Evolutionary conservation across 1,284 basidiomycete genomes (phyloP).

Genomic region (Ustilago trichophora): DNA sequence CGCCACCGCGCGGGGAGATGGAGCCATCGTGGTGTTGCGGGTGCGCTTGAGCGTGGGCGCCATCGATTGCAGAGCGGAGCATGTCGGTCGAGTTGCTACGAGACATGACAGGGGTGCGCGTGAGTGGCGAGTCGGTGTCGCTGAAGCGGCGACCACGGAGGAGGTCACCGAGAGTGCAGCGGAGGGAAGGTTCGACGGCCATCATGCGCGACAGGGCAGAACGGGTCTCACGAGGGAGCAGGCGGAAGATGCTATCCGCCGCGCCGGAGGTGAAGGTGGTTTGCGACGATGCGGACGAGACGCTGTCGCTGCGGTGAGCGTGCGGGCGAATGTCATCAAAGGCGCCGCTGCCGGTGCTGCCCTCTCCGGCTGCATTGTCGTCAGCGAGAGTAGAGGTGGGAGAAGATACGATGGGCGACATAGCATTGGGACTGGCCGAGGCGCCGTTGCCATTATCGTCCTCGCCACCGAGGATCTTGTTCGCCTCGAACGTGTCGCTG

Average conservation of each 20-base stretch:
- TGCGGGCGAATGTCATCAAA: slow-evolving; percentile 46
- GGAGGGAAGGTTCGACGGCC: slow-evolving; percentile 83
- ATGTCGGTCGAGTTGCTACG: slow-evolving; percentile 51
- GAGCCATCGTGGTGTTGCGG: slow-evolving; percentile 13
- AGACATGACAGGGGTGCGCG: slow-evolving; percentile 58
- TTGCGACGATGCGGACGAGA: slow-evolving; percentile 73
- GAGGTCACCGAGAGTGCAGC: slow-evolving; percentile 93
- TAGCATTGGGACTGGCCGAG: slow-evolving; percentile 16
- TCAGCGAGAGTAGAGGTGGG: slow-evolving; percentile 41
- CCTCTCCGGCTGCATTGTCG: slow-evolving; percentile 11
- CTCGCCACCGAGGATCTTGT: slow-evolving; percentile 18
- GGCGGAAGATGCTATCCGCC: slow-evolving; percentile 96
- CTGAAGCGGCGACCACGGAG: slow-evolving; percentile 75
- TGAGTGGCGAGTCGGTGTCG: slow-evolving; percentile 57
- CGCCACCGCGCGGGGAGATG: slow-evolving; percentile 17
- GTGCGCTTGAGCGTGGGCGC: slow-evolving; percentile 22
- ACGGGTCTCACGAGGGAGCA: slow-evolving; percentile 84
- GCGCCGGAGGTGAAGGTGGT: slow-evolving; percentile 81
- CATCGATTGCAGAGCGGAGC: slow-evolving; percentile 42
- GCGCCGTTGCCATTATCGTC: slow-evolving; percentile 4
- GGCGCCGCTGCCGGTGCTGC: slow-evolving; percentile 10
- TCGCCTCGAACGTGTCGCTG: slow-evolving; percentile 22
- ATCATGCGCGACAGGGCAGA: slow-evolving; percentile 91
- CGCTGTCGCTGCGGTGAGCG: slow-evolving; percentile 51
- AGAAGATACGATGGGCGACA: slow-evolving; percentile 41